Percentiles rank a stretch among this genome's conserved stretches.
Conservation (phyloP, 129 eudicot genomes). For the Logfia minima region DNA sequence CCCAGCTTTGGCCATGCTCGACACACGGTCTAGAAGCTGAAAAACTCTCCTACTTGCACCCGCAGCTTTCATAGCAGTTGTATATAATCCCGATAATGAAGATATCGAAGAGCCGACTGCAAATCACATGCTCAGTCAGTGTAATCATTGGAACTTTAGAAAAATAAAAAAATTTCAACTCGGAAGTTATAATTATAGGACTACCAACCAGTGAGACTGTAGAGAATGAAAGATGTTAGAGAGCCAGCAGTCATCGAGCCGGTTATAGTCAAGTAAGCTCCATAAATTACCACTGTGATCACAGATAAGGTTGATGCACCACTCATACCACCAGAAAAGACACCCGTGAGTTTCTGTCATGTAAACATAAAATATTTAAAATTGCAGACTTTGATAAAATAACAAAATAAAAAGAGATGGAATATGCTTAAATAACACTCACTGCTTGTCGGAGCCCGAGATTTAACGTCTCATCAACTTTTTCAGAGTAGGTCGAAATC, state of each 20-base stretch:
- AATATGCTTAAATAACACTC: slow-evolving; percentile 4
- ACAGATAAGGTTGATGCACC: slow-evolving; percentile 53
- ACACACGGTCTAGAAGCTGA: slow-evolving; percentile 57
- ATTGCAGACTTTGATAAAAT: background rate
- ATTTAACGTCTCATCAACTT: slow-evolving; percentile 51
- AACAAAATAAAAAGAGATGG: background rate
- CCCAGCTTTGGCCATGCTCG: slow-evolving; percentile 47
- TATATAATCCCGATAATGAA: slow-evolving; percentile 47
- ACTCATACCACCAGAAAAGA: slow-evolving; percentile 54
- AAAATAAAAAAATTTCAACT: background rate
- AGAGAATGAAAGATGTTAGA: slow-evolving; percentile 53
- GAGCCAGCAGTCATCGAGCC: slow-evolving; percentile 50
- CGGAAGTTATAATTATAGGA: background rate
- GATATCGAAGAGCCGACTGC: slow-evolving; percentile 57
- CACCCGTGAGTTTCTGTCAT: slow-evolving; percentile 44
- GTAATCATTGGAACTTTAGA: background rate
- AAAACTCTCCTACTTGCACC: slow-evolving; percentile 61
- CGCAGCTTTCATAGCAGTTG: slow-evolving; percentile 59
- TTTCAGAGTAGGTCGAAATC: slow-evolving; percentile 43
- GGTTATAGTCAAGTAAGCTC: slow-evolving; percentile 49
- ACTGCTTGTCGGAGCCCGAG: slow-evolving; percentile 57
- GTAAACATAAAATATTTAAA: background rate
- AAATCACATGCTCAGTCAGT: background rate
- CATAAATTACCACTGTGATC: slow-evolving; percentile 48
- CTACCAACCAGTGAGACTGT: slow-evolving; percentile 45